Conservation (phyloP, 2,329 filamentous ascomycete genomes). For the Eutypella sp. region DNA sequence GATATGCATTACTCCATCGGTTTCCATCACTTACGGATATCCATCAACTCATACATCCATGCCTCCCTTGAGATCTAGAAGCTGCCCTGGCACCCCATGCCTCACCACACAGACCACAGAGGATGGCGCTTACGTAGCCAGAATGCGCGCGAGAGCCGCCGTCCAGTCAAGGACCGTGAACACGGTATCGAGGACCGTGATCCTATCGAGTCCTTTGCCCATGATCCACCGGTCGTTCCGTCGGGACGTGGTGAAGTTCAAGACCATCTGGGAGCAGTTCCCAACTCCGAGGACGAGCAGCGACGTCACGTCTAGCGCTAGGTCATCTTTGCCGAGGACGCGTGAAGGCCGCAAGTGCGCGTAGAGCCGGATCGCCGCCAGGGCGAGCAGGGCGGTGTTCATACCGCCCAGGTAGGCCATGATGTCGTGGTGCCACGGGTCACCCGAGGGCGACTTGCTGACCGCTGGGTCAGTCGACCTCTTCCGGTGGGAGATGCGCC, state of each 20-base stretch:
- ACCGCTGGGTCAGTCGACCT: constrained; percentile 6
- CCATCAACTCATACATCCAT: too few relatives aligned
- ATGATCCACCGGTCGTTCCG: constrained; percentile 19
- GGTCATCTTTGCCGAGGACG: constrained; percentile 17
- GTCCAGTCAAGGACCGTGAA: neutral
- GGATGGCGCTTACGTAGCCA: neutral
- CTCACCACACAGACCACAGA: neutral
- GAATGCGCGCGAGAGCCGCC: neutral
- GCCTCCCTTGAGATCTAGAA: too few relatives aligned
- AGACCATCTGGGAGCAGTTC: constrained; percentile 20
- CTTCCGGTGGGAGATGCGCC: constrained; percentile 12
- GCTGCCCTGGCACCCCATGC: too few relatives aligned
- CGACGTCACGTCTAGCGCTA: constrained; percentile 19
- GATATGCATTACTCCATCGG: too few relatives aligned
- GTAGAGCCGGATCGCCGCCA: constrained; percentile 16
- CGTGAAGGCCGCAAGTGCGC: constrained; percentile 8
- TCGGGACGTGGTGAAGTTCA: constrained; percentile 16
- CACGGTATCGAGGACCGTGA: constrained; percentile 17
- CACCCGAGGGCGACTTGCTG: constrained; percentile 7
- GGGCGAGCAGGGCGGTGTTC: constrained; percentile 15
- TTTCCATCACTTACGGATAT: too few relatives aligned
- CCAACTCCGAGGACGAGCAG: constrained; percentile 18
- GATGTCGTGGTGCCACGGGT: constrained; percentile 21
- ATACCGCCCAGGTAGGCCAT: constrained; percentile 20
- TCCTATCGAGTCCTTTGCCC: constrained; percentile 20